Evolutionary conservation across 148 eudicot genomes (phyloP), one percentile per base, ranked within the genome.

Genomic region (Amaranthus palmeri): DNA sequence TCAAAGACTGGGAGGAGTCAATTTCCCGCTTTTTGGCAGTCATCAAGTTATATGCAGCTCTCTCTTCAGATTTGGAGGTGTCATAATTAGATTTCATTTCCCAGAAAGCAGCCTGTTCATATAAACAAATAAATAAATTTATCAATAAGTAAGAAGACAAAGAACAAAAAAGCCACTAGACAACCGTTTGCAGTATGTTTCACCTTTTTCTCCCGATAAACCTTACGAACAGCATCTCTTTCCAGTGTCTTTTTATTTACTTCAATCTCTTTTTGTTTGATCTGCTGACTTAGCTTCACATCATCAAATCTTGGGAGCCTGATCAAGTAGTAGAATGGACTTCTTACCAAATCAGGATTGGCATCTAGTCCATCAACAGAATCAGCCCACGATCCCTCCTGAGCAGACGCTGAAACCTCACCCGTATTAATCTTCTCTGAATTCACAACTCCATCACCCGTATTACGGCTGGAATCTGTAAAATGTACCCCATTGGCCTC

Each of bases 291-390:
- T 44, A 81, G 84, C 41, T 81, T 85, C 49, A 81, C 88, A 76
- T 91, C 93, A 9, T 88, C 90, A 81, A 79, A 86, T 78, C 84
- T 91, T 42, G 97, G 97, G 68, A 88, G 54, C 79, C 79, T 91
- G 63, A 90, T 82, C 79, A 95, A 76, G 78, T 83, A 95, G 79
- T 84, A 72, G 76, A 91, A 89, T 36, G 96, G 96, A 74, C 80
- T 87, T 77, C 76, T 77, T 65, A 74, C 73, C 61, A 52, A 42
- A 76, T 82, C 85, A 74, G 75, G 69, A 65, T 52, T 76, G 18
- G 56, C 44, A 69, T 72, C 78, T 25, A 76, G 80, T 75, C 60
- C 90, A 68, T 81, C 73, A 51, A 42, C 25, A 62, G 77, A 76
- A 78, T 78, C 81, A 73, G 78, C 54, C 68, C 55, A 69, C 45